Base-by-base conservation (phyloP, 306 rosid species). In the Cucumis hystrix region DNA sequence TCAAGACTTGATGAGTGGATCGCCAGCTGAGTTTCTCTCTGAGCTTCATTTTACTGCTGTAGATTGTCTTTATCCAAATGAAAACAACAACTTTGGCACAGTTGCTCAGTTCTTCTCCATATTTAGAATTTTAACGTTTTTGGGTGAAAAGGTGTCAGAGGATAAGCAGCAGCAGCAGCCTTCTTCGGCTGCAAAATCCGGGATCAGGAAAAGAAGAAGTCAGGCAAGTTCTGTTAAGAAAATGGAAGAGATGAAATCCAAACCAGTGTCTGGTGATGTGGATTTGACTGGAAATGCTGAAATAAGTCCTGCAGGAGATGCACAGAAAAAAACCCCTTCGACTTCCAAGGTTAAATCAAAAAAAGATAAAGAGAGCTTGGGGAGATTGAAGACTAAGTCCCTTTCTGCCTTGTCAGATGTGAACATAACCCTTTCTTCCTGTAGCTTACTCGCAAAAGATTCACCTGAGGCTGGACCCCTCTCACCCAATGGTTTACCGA, bases 41-140 rank as follows among this genome's bases (percentile, higher is more conserved):
- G 92, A 92, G 83, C 88, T 93, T 76, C 65, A 64, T 80, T 86
- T 87, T 85, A 66, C 76, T 40, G 98, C 98, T 67, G 87, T 85
- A 76, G 82, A 86, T 75, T 87, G 93, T 79, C 83, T 78, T 76
- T 82, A 86, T 82, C 84, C 87, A 1, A 49, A 47, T 2, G 81
- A 81, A 82, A 77, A 82, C 39, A 76, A 84, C 74, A 78, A 77
- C 62, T 88, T 87, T 76, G 87, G 82, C 75, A 74, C 85, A 35
- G 86, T 87, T 82, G 91, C 87, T 80, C 89, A 84, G 92, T 88
- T 91, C 83, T 80, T 93, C 73, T 86, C 91, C 41, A 84, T 83
- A 84, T 87, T 82, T 80, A 87, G 98, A 86, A 78, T 88, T 78
- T 84, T 91, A 6, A 52, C 71, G 61, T 91, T 58, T 80, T 77